phyloP scores from a whole-genome alignment of 1,284 basidiomycete genomes.

The Tilletia horrida region DNA sequence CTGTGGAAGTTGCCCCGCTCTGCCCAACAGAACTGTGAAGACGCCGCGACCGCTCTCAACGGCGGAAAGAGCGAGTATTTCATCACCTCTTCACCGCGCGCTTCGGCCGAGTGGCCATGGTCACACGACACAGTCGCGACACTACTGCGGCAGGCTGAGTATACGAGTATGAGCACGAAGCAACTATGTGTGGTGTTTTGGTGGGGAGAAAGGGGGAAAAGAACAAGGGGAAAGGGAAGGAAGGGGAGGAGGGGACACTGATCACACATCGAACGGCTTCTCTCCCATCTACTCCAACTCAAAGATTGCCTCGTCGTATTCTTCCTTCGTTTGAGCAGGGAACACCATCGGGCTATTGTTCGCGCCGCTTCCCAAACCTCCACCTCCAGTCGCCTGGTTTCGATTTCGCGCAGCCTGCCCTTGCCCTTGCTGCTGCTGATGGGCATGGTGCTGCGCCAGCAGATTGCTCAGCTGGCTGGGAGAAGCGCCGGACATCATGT shows the following conservation, averaged over 20 bases:
- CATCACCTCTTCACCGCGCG: no score
- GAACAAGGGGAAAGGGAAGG: no score
- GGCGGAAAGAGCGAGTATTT: no score
- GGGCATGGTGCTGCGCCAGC: conserved; percentile 5
- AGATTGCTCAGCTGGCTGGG: conserved; percentile 3
- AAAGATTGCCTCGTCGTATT: conserved; percentile 50
- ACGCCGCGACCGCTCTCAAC: no score
- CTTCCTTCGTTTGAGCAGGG: conserved; percentile 30
- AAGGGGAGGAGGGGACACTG: neutral
- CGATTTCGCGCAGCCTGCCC: conserved; percentile 15
- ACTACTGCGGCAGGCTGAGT: no score
- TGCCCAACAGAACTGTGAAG: no score
- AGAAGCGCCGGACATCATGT: neutral
- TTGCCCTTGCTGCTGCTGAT: neutral
- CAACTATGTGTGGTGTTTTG: no score
- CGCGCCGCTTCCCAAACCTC: conserved; percentile 19
- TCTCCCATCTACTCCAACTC: conserved; percentile 41
- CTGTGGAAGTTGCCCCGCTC: no score
- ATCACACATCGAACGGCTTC: neutral
- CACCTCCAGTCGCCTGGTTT: conserved; percentile 6
- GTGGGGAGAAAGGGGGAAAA: no score
- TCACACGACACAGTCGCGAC: no score
- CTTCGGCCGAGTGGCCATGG: no score
- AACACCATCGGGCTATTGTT: conserved; percentile 27
- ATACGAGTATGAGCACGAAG: no score